These are phyloP conservation scores for Beta lomatogona DNA, from an alignment of 179 eudicot genomes.

Conservation along the genomic window DNA sequence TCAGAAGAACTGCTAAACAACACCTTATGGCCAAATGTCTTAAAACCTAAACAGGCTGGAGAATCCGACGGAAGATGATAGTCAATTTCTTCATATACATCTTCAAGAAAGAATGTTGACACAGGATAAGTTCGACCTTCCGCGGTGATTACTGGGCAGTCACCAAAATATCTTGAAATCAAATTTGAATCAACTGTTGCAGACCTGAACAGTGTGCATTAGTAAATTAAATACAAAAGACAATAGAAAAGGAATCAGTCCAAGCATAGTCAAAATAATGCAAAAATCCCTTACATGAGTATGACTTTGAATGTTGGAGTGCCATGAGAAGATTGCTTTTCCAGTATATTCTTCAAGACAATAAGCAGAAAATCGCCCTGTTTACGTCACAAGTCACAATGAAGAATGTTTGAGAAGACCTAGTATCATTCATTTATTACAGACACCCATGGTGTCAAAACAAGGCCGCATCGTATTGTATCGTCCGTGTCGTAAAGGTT, in stretches of 20 bases:
- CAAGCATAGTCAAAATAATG: slow-evolving; percentile 18
- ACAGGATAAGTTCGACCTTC: slow-evolving; percentile 98
- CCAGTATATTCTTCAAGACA: slow-evolving; percentile 76
- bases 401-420: background rate
- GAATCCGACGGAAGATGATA: slow-evolving; percentile 92
- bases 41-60: slow-evolving; percentile 68
- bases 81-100: slow-evolving; percentile 67
- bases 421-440: background rate
- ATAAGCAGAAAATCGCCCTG: slow-evolving; percentile 97
- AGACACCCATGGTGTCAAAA: background rate
- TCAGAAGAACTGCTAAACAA: background rate
- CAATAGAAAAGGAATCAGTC: background rate
- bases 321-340: slow-evolving; percentile 68
- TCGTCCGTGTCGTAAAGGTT: too few species aligned
- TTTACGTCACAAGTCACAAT: slow-evolving; percentile 18
- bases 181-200: slow-evolving; percentile 93
- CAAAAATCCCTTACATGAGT: slow-evolving; percentile 61
- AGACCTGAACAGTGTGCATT: slow-evolving; percentile 58
- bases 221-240: slow-evolving; percentile 14
- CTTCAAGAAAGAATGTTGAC: slow-evolving; percentile 81
- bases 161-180: slow-evolving; percentile 85
- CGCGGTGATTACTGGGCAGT: slow-evolving; percentile 87
- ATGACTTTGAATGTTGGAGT: slow-evolving; percentile 70
- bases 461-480: too few species aligned
- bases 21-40: slow-evolving; percentile 44